Percentiles rank a stretch among this genome's conserved stretches.
phyloP scores from a whole-genome alignment of 495 filamentous ascomycete genomes.

The Achaetomiella virescens region DNA sequence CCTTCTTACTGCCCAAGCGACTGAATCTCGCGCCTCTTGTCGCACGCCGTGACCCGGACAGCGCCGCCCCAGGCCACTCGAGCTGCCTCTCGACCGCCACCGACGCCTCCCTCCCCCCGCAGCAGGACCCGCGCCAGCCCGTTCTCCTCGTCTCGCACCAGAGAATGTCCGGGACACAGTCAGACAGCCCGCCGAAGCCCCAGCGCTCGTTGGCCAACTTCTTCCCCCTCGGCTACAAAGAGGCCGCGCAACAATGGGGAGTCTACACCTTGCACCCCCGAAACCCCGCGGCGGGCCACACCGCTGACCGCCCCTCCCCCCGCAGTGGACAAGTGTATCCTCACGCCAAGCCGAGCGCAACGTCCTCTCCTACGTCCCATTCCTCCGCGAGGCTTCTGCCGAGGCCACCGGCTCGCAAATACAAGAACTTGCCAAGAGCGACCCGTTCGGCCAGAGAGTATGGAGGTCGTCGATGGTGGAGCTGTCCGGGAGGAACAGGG shows the following conservation, averaged over 20 bases:
- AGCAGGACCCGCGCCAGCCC: conserved; percentile 36
- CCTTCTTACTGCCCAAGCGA: conserved; percentile 21
- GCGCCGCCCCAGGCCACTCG: conserved; percentile 1
- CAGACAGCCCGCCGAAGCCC: conserved; percentile 4
- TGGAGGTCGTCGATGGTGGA: conserved; percentile 83
- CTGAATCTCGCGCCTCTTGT: conserved; percentile 18
- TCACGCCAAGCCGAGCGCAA: conserved; percentile 82
- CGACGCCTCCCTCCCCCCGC: conserved; percentile 22
- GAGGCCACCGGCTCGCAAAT: conserved; percentile 26
- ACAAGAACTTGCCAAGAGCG: conserved; percentile 46
- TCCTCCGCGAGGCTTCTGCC: conserved; percentile 67
- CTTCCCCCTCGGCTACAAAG: conserved; percentile 87
- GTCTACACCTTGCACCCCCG: conserved; percentile 23
- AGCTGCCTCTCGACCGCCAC: conserved; percentile 33
- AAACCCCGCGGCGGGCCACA: background rate
- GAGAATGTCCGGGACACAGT: background rate
- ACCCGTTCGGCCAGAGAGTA: conserved; percentile 78
- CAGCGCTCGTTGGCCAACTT: conserved; percentile 24
- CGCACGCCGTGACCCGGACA: conserved; percentile 1
- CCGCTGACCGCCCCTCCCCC: conserved; percentile 1
- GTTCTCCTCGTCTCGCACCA: conserved; percentile 45
- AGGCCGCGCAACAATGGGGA: conserved; percentile 86
- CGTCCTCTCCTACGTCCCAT: conserved; percentile 82
- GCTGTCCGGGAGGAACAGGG: conserved; percentile 76
- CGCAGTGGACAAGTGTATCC: conserved; percentile 74